Base-by-base conservation (phyloP, 2,329 filamentous ascomycete species). In the Ophiostoma novo-ulmi region DNA sequence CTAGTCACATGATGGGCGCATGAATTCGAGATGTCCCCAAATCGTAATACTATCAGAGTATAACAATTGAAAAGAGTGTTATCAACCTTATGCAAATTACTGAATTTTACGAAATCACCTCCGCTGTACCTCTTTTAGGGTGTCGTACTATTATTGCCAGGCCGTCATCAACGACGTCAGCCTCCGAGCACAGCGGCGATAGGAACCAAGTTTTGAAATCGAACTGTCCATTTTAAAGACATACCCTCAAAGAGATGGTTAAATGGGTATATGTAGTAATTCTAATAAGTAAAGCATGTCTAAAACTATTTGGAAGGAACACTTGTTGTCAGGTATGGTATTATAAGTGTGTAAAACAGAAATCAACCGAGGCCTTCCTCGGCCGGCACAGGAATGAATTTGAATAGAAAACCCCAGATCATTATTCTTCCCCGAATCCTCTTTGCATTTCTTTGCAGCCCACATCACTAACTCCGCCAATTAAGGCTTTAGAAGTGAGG, bases 401-500 rank as follows among this genome's bases (percentile, higher is more conserved):
- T 58, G 22, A 58, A 58, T 26, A 58, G n/a, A 58, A 58, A 48
- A 5, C 52, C n/a, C 22, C 26, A 3, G 14, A 11, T 61, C 13
- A 31, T 61, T 38, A 26, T 66, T 11, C 17, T 17, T 66, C 8
- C 31, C 17, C 14, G 20, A 7, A 65, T 7, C 39, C 11, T 35
- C 26, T 11, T 63, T 38, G 14, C 55, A n/a, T 7, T 35, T n/a
- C 5, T 26, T 17, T 8, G 22, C 14, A 63, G 26, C 14, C 20
- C 14, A 2, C 26, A 22, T 14, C 22, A 26, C 26, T 17, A 63
- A 35, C 26, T 22, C 7, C 5, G 58, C 61, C 35, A 22, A 22
- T n/a, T 8, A 36, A 38, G 20, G 26, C 11, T 5, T 48, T 26
- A 67, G 71, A 86, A 88, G 75, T 87, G 85, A 72, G 88, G 88